Evolutionary conservation across 805 yeast genomes (phyloP), one percentile per base, ranked within the genome.

Genomic region (Jamesozyma hellenica): DNA sequence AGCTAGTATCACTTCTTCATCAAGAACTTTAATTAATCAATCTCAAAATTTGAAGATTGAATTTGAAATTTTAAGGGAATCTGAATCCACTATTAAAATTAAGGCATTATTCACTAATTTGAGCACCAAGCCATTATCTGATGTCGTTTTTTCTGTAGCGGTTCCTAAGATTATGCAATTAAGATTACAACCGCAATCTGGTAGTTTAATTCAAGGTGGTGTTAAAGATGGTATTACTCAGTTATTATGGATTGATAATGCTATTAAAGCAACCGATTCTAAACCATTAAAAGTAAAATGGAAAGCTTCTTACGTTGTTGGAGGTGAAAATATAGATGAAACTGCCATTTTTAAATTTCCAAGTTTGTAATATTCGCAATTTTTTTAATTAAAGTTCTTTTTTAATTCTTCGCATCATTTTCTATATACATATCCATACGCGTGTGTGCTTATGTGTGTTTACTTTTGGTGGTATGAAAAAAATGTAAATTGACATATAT

Each of bases 261-360:
- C 65, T 0, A 16, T 41, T 1, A 57, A 61, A 28, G 69, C 13
- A 12, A 32, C 65, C 18, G 40, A 55, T 4, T 29, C 44, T 4
- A 58, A 60, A 12, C 63, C 66, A n/a, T 58, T 81, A 48, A 83
- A 82, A 59, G 67, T 85, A 42, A 81, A 84, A 58, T 85, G 88
- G 90, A 82, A 79, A 58, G 70, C 73, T 18, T 72, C 72, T 41
- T 84, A 74, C 55, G 49, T 52, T 10, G 55, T 70, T 9, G 73
- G 71, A 39, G 74, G 77, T n/a, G 55, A 58, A 17, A 56, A 60
- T 8, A 60, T 60, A 16, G 79, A 72, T 48, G 82, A 77, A 47
- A 69, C 77, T 9, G 85, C 86, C 7, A 75, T 78, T 18, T 63
- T 64, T 39, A 53, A 61, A 28, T 54, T 66, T 38, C 68, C 68